These are phyloP conservation scores for Botrytis fragariae DNA, from an alignment of 2,329 filamentous ascomycete genomes.

Conservation along the genomic window DNA sequence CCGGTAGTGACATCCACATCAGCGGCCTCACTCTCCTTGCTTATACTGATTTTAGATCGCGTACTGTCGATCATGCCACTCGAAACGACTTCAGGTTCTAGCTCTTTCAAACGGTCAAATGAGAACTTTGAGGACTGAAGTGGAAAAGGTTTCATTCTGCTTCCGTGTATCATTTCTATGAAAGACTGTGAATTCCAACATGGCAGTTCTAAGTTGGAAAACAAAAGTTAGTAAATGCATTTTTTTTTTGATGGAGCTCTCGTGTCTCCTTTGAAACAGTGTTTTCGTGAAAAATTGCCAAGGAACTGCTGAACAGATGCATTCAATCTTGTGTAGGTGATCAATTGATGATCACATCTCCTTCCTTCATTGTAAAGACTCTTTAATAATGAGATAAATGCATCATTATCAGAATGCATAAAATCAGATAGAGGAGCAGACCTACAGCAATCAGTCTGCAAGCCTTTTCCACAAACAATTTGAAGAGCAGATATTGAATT, in stretches of 20 bases:
- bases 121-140: not conserved
- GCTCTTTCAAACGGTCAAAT: not conserved
- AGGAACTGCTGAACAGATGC: not conserved
- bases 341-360: not conserved
- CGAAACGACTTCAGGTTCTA: not conserved
- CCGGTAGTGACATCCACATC: not conserved
- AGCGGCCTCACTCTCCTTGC: not conserved
- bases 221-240: not conserved
- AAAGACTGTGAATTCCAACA: not conserved
- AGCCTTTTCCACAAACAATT: not conserved
- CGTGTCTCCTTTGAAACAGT: no score
- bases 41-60: no score
- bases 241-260: not conserved
- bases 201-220: not conserved
- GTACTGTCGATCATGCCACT: not conserved
- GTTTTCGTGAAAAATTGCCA: not conserved
- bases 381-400: no score
- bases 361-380: not conserved
- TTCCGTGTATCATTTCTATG: no score
- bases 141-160: not conserved
- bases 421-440: not conserved
- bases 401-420: no score
- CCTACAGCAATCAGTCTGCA: not conserved
- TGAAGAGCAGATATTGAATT: not conserved
- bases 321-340: no score